phyloP scores from a whole-genome alignment of 305 asterid genomes.

The Rubia peregrina region DNA sequence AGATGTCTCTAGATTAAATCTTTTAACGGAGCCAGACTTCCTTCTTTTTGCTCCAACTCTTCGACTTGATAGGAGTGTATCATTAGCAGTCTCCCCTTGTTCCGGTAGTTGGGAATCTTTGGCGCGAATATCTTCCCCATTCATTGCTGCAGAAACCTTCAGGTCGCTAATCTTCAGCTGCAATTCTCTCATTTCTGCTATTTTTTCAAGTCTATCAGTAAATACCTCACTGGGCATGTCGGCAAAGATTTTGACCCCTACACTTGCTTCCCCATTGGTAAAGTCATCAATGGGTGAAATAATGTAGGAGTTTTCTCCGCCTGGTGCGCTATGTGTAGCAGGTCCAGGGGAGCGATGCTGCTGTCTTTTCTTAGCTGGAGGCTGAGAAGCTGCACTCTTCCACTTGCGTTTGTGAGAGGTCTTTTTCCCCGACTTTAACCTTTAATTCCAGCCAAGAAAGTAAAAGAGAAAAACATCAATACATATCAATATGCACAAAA shows the following conservation, averaged over 20 bases:
- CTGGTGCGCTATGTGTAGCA: slow-evolving; percentile 48
- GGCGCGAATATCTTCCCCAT: slow-evolving; percentile 21
- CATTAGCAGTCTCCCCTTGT: neutral
- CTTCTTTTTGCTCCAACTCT: slow-evolving; percentile 73
- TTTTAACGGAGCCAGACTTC: slow-evolving; percentile 80
- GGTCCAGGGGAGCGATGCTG: slow-evolving; percentile 46
- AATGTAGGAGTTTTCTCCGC: slow-evolving; percentile 36
- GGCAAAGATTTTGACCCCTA: slow-evolving; percentile 25
- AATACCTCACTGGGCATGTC: slow-evolving; percentile 5
- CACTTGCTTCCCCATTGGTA: slow-evolving; percentile 27
- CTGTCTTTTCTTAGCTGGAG: slow-evolving; percentile 33
- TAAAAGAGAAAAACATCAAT: neutral
- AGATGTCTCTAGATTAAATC: slow-evolving; percentile 57
- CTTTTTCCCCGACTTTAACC: slow-evolving; percentile 29
- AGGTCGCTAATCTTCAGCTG: slow-evolving; percentile 54
- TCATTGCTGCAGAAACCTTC: slow-evolving; percentile 28
- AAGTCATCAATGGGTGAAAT: slow-evolving; percentile 29
- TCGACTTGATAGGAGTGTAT: slow-evolving; percentile 42
- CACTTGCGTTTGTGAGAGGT: slow-evolving; percentile 36
- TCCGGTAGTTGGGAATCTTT: slow-evolving; percentile 16
- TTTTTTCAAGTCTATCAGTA: slow-evolving; percentile 26
- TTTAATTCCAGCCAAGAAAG: slow-evolving; percentile 16
- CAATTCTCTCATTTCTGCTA: slow-evolving; percentile 38
- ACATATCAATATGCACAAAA: neutral
- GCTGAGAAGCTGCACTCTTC: slow-evolving; percentile 22